Evolutionary conservation across 306 rosid species (phyloP).

Genomic region (Quercus mongolica): DNA sequence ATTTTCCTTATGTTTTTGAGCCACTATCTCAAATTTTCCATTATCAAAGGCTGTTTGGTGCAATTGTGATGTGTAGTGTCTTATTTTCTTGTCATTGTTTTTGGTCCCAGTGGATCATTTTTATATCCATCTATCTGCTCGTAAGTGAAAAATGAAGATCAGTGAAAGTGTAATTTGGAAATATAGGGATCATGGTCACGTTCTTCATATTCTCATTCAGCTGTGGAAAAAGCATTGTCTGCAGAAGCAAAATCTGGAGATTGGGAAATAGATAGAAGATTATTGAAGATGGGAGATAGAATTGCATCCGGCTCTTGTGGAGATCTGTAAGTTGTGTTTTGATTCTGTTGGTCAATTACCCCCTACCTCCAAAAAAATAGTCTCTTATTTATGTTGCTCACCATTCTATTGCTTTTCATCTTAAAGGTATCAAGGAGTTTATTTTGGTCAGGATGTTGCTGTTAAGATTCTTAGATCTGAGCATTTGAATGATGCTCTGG

Average conservation of each 20-base stretch:
- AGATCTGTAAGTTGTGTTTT: slow-evolving; percentile 70
- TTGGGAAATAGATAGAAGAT: slow-evolving; percentile 95
- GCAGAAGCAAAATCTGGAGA: slow-evolving; percentile 54
- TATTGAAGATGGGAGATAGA: slow-evolving; percentile 80
- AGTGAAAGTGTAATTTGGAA: background rate
- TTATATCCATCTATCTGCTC: background rate
- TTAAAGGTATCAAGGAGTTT: slow-evolving; percentile 75
- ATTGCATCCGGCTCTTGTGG: slow-evolving; percentile 99
- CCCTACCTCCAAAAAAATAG: background rate
- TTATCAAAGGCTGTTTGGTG: background rate
- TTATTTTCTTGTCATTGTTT: background rate
- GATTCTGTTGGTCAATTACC: slow-evolving; percentile 7
- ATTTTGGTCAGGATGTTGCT: slow-evolving; percentile 92
- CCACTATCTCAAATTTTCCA: background rate
- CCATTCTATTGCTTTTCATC: slow-evolving; percentile 16
- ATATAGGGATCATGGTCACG: slow-evolving; percentile 95
- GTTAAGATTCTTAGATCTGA: slow-evolving; percentile 89
- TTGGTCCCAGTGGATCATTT: background rate
- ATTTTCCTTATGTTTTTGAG: background rate
- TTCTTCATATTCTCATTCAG: slow-evolving; percentile 58
- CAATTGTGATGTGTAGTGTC: background rate
- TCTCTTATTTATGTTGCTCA: slow-evolving; percentile 4
- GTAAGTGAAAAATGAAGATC: slow-evolving; percentile 4
- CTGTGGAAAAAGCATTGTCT: slow-evolving; percentile 54
- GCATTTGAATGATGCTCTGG: slow-evolving; percentile 74